Conservation (phyloP, 106 monocot genomes). For the Alisma plantagoaquatica region DNA sequence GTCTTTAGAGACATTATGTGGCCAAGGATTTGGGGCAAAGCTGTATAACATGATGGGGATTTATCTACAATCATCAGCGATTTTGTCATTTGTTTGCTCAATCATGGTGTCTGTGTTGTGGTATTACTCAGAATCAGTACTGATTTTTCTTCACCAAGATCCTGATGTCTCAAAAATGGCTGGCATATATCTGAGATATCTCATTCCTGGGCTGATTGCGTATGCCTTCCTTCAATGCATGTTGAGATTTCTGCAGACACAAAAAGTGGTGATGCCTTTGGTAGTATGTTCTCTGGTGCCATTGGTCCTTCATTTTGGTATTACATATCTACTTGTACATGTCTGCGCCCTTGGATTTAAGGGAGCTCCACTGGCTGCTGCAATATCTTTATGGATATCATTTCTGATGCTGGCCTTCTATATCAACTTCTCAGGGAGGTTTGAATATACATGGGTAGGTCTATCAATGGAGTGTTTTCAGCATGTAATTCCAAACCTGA, state of each 20-base stretch:
- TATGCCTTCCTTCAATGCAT: slow-evolving; percentile 59
- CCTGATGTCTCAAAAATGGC: slow-evolving; percentile 46
- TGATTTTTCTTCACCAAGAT: slow-evolving; percentile 63
- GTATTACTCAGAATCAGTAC: slow-evolving; percentile 44
- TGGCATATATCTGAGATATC: slow-evolving; percentile 31
- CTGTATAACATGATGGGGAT: slow-evolving; percentile 53
- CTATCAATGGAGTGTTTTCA: slow-evolving; percentile 43
- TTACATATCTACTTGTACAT: slow-evolving; percentile 48
- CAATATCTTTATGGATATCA: slow-evolving; percentile 54
- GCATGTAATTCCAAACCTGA: slow-evolving; percentile 48
- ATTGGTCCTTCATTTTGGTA: slow-evolving; percentile 35
- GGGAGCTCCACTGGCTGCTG: slow-evolving; percentile 36
- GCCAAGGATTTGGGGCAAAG: slow-evolving; percentile 72
- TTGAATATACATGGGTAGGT: slow-evolving; percentile 58
- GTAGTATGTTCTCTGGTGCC: slow-evolving; percentile 46
- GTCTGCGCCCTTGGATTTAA: slow-evolving; percentile 41
- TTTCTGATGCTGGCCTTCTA: slow-evolving; percentile 49
- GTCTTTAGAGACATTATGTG: slow-evolving; percentile 78
- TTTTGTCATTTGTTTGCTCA: slow-evolving; percentile 29
- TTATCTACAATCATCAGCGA: slow-evolving; percentile 64
- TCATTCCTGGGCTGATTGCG: slow-evolving; percentile 73
- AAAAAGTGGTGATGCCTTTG: slow-evolving; percentile 44
- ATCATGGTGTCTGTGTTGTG: slow-evolving; percentile 44
- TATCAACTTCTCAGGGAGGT: slow-evolving; percentile 37
- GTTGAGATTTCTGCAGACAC: slow-evolving; percentile 76